Base-by-base conservation (phyloP, 1,284 basidiomycete species). In the Cutaneotrichosporon dermatis region DNA sequence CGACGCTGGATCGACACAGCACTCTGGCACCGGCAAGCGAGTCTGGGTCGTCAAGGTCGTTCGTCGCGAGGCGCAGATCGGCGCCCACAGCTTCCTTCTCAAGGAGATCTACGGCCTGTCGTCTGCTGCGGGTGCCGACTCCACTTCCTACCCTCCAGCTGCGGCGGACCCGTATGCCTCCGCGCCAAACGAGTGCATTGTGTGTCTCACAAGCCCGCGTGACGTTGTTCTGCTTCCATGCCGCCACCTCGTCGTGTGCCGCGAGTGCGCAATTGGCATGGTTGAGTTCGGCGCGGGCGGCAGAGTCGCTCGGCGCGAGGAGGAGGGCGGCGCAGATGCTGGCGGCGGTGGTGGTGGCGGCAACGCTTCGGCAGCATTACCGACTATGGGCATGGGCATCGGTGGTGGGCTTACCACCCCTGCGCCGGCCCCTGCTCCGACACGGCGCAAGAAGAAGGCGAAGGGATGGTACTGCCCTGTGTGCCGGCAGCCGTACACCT, bases 401-500 rank as follows among this genome's bases (percentile, higher is more conserved):
- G 40, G 59, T 15, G 44, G 10, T 57, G 57, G 34, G 60, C 53
- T 33, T 60, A 57, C 3, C 62, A 59, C 8, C 54, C 37, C 66
- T 6, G 61, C 60, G 25, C 25, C 25, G 7, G 65, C 79, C n/a
- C 76, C 81, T 12, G 48, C 62, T 15, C 64, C 69, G 1, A 76
- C 72, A 6, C 69, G 90, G 57, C 82, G 91, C 72, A 92, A 91
- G 81, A 83, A 90, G 67, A 92, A 90, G 79, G 88, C 90, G 1
- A 94, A 94, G 77, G 91, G 91, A 12, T 94, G 91, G 91, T 91
- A 89, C 83, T 94, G 91, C 74, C 91, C 91, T 36, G 89, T 94
- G 53, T 93, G 91, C 74, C 83, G 91, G 68, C 91, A 93, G 81
- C 90, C 90, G 1, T 94, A 94, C 70, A 92, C 90, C 0, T 92